A percentile compares a stretch with the other conserved stretches of the same genome.
Evolutionary conservation across 2,329 filamentous ascomycete species (phyloP).

Genomic region (Colletotrichum destructivum): DNA sequence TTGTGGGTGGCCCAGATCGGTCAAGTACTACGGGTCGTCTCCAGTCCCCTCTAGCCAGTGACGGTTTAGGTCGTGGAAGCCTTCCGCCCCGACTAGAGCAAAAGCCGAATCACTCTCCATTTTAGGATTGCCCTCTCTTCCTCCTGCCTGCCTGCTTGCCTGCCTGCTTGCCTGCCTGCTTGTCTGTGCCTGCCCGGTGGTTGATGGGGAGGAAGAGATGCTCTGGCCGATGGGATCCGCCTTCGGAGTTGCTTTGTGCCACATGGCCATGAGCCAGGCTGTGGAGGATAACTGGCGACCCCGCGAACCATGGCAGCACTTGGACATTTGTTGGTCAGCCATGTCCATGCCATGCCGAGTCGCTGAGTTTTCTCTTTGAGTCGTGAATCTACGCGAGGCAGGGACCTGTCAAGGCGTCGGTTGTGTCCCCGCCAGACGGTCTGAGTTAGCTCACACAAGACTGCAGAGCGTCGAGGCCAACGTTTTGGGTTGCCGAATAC

Average conservation of each 20-base stretch:
- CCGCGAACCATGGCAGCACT: not conserved
- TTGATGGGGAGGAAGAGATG: not conserved
- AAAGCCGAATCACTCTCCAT: not conserved
- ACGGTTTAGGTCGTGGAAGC: conserved; percentile 10
- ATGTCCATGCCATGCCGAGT: conserved; percentile 1
- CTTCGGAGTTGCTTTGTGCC: conserved; percentile 32
- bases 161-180: no score
- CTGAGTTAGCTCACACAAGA: not conserved
- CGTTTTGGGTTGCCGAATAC: not conserved
- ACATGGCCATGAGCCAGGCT: not conserved
- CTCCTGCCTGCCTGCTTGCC: conserved; percentile 2
- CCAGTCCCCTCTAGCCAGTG: not conserved
- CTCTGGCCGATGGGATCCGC: conserved; percentile 5
- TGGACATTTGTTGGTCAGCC: not conserved
- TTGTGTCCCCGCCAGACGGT: conserved; percentile 5
- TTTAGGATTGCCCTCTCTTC: not conserved
- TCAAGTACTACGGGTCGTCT: not conserved
- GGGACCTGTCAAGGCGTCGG: conserved; percentile 24
- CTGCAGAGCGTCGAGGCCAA: conserved; percentile 9
- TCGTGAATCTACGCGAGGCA: conserved; percentile 11
- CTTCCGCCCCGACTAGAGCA: conserved; percentile 17
- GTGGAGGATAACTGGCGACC: not conserved
- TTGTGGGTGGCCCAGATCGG: conserved; percentile 12
- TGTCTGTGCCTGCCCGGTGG: not conserved
- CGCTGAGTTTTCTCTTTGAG: conserved; percentile 7